These are phyloP conservation scores for Lactarius psammicola DNA, from an alignment of 768 basidiomycete species.

Conservation along the genomic window DNA sequence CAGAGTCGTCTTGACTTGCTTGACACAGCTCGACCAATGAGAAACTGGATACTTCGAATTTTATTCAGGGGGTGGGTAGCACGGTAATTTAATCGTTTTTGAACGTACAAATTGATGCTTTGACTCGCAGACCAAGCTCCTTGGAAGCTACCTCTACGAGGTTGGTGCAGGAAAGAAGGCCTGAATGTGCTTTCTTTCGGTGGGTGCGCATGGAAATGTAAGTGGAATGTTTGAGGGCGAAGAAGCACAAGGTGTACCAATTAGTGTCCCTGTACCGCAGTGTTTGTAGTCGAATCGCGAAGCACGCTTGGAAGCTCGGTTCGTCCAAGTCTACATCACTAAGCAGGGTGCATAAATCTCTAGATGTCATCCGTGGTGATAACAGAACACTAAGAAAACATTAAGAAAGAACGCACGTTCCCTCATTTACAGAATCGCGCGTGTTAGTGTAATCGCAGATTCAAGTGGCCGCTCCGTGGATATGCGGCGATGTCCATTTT, in stretches of 20 bases:
- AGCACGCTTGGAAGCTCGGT: not conserved
- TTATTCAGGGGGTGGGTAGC: slow-evolving; percentile 70
- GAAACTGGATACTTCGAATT: slow-evolving; percentile 90
- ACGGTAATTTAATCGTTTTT: not conserved
- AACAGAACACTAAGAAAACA: not conserved
- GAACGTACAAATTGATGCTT: not conserved
- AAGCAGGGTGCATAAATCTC: not conserved
- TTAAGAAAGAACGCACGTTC: not conserved
- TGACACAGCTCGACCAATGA: slow-evolving; percentile 80
- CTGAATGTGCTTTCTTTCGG: not conserved
- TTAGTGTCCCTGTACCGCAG: not conserved
- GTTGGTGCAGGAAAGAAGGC: slow-evolving; percentile 7
- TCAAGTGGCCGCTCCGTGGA: not conserved
- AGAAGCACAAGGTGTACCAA: not conserved
- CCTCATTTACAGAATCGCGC: not conserved
- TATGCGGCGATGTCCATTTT: not conserved
- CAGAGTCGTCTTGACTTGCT: not conserved
- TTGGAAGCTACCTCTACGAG: slow-evolving; percentile 23
- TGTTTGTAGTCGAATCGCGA: not conserved
- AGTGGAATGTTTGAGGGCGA: not conserved
- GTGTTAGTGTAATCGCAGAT: not conserved
- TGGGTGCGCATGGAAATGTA: not conserved
- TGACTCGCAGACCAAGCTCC: slow-evolving; percentile 16
- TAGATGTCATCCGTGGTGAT: not conserved
- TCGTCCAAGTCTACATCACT: not conserved